Evolutionary conservation across 305 asterid species (phyloP).

Genomic region (Plantago rigida): DNA sequence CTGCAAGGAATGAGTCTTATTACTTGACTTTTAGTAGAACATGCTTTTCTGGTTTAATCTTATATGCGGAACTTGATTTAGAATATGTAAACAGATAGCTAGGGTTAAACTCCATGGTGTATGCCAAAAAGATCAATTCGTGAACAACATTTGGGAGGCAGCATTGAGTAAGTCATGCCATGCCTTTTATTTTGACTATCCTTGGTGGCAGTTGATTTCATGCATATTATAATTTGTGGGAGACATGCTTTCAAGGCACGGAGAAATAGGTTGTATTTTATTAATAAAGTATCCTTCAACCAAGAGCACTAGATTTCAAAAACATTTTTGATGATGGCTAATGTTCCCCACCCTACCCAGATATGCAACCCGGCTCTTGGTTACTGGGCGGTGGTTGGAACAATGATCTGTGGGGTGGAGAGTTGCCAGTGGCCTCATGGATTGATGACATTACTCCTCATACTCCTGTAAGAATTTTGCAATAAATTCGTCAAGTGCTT

Average conservation of each 20-base stretch:
- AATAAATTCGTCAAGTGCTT: conserved; percentile 21
- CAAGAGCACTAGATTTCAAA: conserved; percentile 20
- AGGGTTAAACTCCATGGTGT: conserved; percentile 60
- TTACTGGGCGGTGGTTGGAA: conserved; percentile 96
- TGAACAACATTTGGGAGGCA: conserved; percentile 62
- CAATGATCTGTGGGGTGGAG: conserved; percentile 95
- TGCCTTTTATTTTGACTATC: conserved; percentile 14
- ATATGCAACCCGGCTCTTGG: conserved; percentile 64
- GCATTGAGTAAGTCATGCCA: conserved; percentile 46
- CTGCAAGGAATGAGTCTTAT: not conserved
- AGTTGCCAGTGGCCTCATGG: conserved; percentile 85
- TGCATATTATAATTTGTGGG: not conserved
- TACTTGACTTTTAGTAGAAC: not conserved
- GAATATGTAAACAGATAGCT: conserved; percentile 54
- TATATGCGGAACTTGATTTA: conserved; percentile 26
- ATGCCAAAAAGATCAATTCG: conserved; percentile 50
- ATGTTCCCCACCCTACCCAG: conserved; percentile 28
- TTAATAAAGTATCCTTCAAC: conserved; percentile 4
- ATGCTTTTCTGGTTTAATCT: conserved; percentile 15
- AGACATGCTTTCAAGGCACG: not conserved
- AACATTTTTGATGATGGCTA: conserved; percentile 23
- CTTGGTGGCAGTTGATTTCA: not conserved
- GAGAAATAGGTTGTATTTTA: not conserved
- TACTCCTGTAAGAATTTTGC: conserved; percentile 56
- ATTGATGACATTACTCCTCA: conserved; percentile 77